Percentiles rank a stretch among this genome's conserved stretches.
phyloP scores from a whole-genome alignment of 148 eudicot species.

The Vaccinium myrtillus region DNA sequence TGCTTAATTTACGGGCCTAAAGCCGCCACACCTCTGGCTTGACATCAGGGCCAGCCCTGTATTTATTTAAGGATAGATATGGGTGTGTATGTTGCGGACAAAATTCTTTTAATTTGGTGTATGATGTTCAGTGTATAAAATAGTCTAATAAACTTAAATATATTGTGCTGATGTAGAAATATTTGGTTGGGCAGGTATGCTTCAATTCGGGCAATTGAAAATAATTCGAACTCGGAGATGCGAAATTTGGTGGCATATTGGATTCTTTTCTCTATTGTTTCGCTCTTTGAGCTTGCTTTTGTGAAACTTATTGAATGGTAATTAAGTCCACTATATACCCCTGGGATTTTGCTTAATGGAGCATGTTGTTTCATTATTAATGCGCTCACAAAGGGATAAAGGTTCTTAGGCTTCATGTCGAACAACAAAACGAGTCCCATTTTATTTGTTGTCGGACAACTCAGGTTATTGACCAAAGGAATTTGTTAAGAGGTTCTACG shows the following conservation, averaged over 20 bases:
- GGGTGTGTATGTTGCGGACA: too few species aligned
- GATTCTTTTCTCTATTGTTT: constrained; percentile 18
- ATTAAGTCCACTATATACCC: neutral
- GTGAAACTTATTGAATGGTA: constrained; percentile 14
- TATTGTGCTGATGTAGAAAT: neutral
- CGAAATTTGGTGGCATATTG: constrained; percentile 9
- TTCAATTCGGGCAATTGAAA: constrained; percentile 10
- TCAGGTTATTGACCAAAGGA: neutral
- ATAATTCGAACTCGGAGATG: constrained; percentile 6
- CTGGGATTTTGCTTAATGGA: neutral
- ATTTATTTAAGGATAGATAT: too few species aligned
- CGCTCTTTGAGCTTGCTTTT: constrained; percentile 18
- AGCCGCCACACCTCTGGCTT: too few species aligned
- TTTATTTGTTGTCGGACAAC: neutral
- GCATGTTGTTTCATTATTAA: neutral
- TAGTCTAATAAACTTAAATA: too few species aligned
- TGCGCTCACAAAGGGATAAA: neutral
- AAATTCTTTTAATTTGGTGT: too few species aligned
- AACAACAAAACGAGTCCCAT: neutral
- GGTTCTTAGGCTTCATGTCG: neutral
- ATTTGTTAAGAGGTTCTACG: neutral
- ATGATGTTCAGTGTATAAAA: too few species aligned
- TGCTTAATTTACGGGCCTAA: too few species aligned
- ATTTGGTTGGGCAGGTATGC: constrained; percentile 6
- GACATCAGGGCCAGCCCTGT: too few species aligned